phyloP scores from a whole-genome alignment of 495 filamentous ascomycete species.

The Podospora bellae-mahoneyi region DNA sequence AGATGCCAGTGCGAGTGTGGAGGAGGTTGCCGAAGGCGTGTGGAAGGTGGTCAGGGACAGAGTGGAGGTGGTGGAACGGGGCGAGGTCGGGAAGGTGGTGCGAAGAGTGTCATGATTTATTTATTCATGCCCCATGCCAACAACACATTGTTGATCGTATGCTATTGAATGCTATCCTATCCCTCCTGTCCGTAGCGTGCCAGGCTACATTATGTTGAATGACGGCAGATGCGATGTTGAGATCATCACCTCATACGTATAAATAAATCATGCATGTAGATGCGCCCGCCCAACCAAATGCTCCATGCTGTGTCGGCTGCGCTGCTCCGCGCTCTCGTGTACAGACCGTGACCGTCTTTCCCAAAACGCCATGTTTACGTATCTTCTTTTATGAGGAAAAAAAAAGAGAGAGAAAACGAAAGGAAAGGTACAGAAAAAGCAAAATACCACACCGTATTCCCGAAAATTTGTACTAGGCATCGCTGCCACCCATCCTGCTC shows the following conservation, averaged over 20 bases:
- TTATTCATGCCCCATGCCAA: background rate
- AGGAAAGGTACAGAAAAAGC: slow-evolving; percentile 7
- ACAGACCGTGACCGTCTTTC: background rate
- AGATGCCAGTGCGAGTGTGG: slow-evolving; percentile 49
- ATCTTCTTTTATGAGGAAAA: background rate
- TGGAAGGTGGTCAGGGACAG: slow-evolving; percentile 47
- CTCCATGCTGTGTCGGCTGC: background rate
- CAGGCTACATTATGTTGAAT: slow-evolving; percentile 23
- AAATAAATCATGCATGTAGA: slow-evolving; percentile 11
- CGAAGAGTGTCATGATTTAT: slow-evolving; percentile 38
- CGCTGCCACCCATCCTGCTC: slow-evolving; percentile 15
- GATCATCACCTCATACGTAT: slow-evolving; percentile 20
- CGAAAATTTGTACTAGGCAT: slow-evolving; percentile 10
- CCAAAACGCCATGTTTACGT: slow-evolving; percentile 22
- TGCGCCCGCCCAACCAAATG: slow-evolving; percentile 10
- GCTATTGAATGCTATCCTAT: background rate
- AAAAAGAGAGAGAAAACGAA: background rate
- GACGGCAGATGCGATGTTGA: slow-evolving; percentile 32
- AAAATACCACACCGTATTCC: slow-evolving; percentile 7
- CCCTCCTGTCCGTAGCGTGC: background rate
- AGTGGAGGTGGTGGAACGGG: slow-evolving; percentile 46
- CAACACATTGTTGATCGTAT: background rate
- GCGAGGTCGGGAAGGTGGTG: slow-evolving; percentile 44
- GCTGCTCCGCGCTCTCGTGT: background rate
- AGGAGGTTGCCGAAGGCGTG: slow-evolving; percentile 50